Base-by-base conservation (phyloP, 257 asterid species). In the Nicotiana noctiflora region DNA sequence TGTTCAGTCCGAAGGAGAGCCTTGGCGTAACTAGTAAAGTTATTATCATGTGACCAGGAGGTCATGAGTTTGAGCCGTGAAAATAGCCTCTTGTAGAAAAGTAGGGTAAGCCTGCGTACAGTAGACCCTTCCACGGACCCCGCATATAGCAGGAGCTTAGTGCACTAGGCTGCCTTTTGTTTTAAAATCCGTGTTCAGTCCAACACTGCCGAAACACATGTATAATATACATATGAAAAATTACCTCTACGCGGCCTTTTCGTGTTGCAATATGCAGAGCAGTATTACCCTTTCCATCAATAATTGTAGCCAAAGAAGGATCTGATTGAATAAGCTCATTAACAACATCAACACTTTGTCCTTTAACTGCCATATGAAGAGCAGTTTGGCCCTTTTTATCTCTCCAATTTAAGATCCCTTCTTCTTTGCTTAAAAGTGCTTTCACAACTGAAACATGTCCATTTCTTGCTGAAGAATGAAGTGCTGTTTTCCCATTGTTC, bases 341-440 rank as follows among this genome's bases (percentile, higher is more conserved):
- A 8, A 93, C 88, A 9, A 91, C 92, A 23, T 84, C 76, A 57
- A 86, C 78, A 57, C 86, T 79, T 21, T 70, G 90, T 55, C 97
- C 97, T 81, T 93, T 93, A 21, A 85, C 96, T 0, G 96, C 96
- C 97, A 93, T 91, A 70, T 93, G 97, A 83, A 93, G 95, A 79
- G 97, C 97, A 0, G 97, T 93, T 67, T 93, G 97, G 9, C 97
- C 97, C 84, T 93, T 93, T 83, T 90, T 93, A 79, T 93, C 97
- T 9, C 81, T 88, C 90, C 97, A 87, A 11, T 84, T 81, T 8
- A 81, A 83, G 4, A 93, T 89, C 32, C 93, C 88, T 14, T 82
- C 89, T 70, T 90, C 95, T 86, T 88, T 93, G 81, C 89, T 83
- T 56, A 91, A 23, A 74, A 93, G 82, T 84, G 95, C 90, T 76